Evolutionary conservation across 768 basidiomycete genomes (phyloP).

Genomic region (Coprinopsis sp.): DNA sequence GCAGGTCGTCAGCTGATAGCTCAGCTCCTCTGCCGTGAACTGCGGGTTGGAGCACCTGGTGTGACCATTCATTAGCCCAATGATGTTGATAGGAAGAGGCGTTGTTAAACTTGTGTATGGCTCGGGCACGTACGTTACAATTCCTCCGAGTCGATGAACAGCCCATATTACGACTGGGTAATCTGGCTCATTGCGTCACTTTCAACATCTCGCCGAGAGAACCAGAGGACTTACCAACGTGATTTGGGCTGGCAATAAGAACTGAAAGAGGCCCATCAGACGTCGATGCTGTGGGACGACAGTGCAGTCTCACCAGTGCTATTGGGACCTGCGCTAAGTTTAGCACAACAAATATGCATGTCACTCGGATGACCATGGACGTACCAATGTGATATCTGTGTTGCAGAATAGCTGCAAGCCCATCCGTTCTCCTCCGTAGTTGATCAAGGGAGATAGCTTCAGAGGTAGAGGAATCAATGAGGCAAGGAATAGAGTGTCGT

Average conservation of each 20-base stretch:
- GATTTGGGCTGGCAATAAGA: conserved; percentile 50
- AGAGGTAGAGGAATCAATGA: conserved; percentile 35
- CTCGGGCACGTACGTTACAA: conserved; percentile 40
- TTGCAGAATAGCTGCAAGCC: conserved; percentile 32
- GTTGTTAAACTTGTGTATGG: not conserved
- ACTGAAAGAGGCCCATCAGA: conserved; percentile 40
- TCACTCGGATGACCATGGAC: not conserved
- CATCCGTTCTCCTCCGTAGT: conserved; percentile 22
- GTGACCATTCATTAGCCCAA: conserved; percentile 7
- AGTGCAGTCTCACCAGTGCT: conserved; percentile 5
- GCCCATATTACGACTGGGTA: conserved; percentile 49
- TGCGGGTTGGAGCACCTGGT: conserved; percentile 50
- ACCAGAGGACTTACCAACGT: conserved; percentile 45
- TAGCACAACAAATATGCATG: not conserved
- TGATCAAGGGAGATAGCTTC: not conserved
- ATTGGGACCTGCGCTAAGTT: conserved; percentile 1
- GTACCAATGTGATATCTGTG: conserved; percentile 25
- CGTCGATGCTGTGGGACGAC: not conserved
- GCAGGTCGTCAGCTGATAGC: conserved; percentile 42
- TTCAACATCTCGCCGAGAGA: too few species aligned
- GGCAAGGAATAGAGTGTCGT: conserved; percentile 37
- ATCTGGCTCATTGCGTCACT: too few species aligned
- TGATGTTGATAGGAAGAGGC: not conserved
- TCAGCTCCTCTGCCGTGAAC: conserved; percentile 49
- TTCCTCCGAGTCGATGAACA: conserved; percentile 43